Evolutionary conservation across 768 basidiomycete genomes (phyloP).

Genomic region (Suillus americanus): DNA sequence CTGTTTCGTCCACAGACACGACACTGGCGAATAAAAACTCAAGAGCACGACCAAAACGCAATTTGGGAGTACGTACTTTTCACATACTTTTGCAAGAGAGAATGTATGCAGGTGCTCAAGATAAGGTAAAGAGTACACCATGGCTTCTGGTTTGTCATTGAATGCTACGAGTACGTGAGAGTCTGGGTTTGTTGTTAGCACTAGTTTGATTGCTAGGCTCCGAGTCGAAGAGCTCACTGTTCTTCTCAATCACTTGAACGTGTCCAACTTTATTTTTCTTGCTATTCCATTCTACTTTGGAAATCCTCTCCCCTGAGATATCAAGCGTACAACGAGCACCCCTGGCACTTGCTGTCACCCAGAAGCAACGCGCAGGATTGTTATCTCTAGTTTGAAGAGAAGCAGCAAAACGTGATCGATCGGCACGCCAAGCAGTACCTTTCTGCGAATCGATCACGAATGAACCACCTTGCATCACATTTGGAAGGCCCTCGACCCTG

Average conservation of each 20-base stretch:
- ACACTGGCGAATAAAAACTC: slow-evolving; percentile 22
- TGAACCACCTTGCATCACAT: slow-evolving; percentile 46
- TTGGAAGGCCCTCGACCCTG: slow-evolving; percentile 39
- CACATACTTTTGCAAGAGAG: slow-evolving; percentile 25
- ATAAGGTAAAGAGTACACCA: slow-evolving; percentile 63
- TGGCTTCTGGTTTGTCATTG: slow-evolving; percentile 46
- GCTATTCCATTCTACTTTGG: slow-evolving; percentile 62
- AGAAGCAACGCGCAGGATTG: slow-evolving; percentile 31
- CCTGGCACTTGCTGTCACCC: slow-evolving; percentile 56
- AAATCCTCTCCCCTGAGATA: slow-evolving; percentile 65
- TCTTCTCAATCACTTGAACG: slow-evolving; percentile 57
- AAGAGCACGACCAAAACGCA: background rate
- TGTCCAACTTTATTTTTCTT: slow-evolving; percentile 51
- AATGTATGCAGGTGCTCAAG: slow-evolving; percentile 56
- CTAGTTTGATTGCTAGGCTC: background rate
- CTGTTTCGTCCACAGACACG: slow-evolving; percentile 46
- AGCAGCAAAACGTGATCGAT: slow-evolving; percentile 41
- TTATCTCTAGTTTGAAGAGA: slow-evolving; percentile 29
- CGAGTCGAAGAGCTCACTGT: slow-evolving; percentile 43
- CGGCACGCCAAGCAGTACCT: slow-evolving; percentile 45
- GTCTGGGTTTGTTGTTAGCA: slow-evolving; percentile 28
- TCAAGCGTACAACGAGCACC: slow-evolving; percentile 57
- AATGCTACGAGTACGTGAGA: slow-evolving; percentile 57
- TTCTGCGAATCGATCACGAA: slow-evolving; percentile 58
- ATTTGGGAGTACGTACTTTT: slow-evolving; percentile 1